A percentile compares a stretch with the other conserved stretches of the same genome.
Conservation (phyloP, 78 protist genomes). For the Dictyostelium purpureum region DNA sequence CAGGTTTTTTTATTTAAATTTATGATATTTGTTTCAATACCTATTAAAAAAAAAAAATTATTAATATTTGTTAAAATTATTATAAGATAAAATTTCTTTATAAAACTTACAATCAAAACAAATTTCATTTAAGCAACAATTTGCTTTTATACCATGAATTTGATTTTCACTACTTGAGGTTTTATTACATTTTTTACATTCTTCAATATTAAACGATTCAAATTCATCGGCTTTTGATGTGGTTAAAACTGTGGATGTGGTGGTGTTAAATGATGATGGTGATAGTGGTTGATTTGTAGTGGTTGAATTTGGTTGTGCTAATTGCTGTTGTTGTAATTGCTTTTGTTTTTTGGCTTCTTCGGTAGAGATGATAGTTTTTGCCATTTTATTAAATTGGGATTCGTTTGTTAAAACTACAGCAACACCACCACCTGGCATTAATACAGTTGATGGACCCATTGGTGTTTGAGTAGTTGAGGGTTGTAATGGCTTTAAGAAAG, state of each 20-base stretch:
- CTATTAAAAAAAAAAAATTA: neutral
- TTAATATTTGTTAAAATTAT: no score
- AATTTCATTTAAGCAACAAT: slow-evolving; percentile 2
- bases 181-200: neutral
- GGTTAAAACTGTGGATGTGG: neutral
- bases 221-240: neutral
- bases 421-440: slow-evolving; percentile 70
- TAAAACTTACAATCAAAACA: slow-evolving; percentile 12
- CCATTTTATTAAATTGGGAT: slow-evolving; percentile 59
- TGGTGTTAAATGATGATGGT: neutral
- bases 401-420: slow-evolving; percentile 15
- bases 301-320: neutral
- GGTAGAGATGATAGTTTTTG: slow-evolving; percentile 21
- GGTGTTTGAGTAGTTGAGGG: neutral
- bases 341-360: slow-evolving; percentile 20
- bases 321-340: neutral
- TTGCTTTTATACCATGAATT: neutral
- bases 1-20: neutral
- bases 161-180: neutral
- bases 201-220: neutral
- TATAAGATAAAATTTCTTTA: no score
- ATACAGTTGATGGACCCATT: slow-evolving; percentile 47
- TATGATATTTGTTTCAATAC: neutral
- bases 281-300: neutral
- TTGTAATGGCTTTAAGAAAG: slow-evolving; percentile 24